phyloP scores from a whole-genome alignment of 2,329 filamentous ascomycete genomes.

The Penicillium sumatraense region DNA sequence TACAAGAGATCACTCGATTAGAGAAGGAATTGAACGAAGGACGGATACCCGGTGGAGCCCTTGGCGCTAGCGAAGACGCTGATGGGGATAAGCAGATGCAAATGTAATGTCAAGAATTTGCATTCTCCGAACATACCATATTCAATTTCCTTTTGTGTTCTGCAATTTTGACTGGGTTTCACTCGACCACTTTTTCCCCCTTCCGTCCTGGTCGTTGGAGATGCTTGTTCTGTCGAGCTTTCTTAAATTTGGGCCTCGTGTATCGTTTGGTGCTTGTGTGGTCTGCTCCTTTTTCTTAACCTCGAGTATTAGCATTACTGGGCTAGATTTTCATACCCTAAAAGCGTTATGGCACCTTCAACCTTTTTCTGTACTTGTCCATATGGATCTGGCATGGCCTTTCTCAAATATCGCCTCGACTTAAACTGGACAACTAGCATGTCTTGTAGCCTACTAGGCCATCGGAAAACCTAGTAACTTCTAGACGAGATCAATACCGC shows the following conservation, averaged over 20 bases:
- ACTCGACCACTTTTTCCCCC: constrained; percentile 10
- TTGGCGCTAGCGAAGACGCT: constrained; percentile 39
- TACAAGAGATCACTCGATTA: constrained; percentile 86
- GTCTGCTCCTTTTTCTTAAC: constrained; percentile 1
- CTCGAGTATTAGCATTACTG: constrained; percentile 20
- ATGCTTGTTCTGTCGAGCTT: constrained; percentile 19
- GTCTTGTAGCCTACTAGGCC: too few species aligned
- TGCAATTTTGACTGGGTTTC: constrained; percentile 16
- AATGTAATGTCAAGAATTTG: constrained; percentile 32
- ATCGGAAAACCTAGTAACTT: too few species aligned
- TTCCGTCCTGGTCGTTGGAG: constrained; percentile 15
- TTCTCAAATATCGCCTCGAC: too few species aligned
- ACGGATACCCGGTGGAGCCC: constrained; percentile 71
- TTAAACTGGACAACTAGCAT: too few species aligned
- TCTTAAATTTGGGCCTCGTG: constrained; percentile 14
- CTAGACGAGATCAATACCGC: too few species aligned
- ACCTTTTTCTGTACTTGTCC: neutral
- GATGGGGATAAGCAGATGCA: constrained; percentile 43
- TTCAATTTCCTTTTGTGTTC: constrained; percentile 9
- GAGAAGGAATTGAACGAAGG: constrained; percentile 94
- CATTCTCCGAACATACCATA: constrained; percentile 17
- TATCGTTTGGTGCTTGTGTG: constrained; percentile 15
- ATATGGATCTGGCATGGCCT: too few species aligned
- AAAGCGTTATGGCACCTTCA: constrained; percentile 8
- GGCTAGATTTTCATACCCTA: constrained; percentile 13